phyloP scores from a whole-genome alignment of 768 basidiomycete genomes.

The Crepidotus variabilis region DNA sequence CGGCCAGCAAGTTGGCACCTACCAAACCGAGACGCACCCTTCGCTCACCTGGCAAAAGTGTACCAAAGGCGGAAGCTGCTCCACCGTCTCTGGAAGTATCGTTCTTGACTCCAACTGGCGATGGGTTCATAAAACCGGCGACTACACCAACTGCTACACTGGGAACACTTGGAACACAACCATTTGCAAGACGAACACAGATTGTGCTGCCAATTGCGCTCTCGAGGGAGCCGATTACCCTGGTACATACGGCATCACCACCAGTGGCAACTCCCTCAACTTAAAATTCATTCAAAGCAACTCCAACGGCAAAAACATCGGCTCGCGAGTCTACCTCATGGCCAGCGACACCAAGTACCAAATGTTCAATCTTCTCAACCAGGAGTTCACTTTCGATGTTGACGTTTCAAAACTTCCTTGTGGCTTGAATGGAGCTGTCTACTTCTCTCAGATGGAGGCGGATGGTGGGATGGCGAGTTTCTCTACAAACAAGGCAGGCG shows the following conservation, averaged over 20 bases:
- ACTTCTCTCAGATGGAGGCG: conserved; percentile 48
- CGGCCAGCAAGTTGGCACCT: conserved; percentile 49
- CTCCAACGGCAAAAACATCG: conserved; percentile 31
- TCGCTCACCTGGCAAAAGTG: conserved; percentile 39
- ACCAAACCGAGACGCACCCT: conserved; percentile 47
- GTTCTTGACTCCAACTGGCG: conserved; percentile 54
- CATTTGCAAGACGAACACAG: conserved; percentile 42
- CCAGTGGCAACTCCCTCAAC: conserved; percentile 35
- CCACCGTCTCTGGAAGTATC: conserved; percentile 27
- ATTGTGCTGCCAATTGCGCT: conserved; percentile 36
- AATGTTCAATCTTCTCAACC: conserved; percentile 37
- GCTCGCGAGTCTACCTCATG: conserved; percentile 46
- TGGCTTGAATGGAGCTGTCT: conserved; percentile 53
- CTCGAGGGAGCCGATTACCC: conserved; percentile 27
- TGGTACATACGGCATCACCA: conserved; percentile 45
- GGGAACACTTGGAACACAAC: conserved; percentile 53
- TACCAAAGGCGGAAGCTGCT: conserved; percentile 37
- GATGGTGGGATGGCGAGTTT: conserved; percentile 44
- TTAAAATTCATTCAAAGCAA: conserved; percentile 39
- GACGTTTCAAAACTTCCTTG: conserved; percentile 50
- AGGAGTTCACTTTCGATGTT: conserved; percentile 56
- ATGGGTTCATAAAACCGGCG: conserved; percentile 36
- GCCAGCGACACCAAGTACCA: conserved; percentile 35
- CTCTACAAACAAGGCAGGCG: conserved; percentile 48
- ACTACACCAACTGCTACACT: conserved; percentile 47